phyloP scores from a whole-genome alignment of 2,329 filamentous ascomycete genomes.

The Aspergillus quadricinctus region DNA sequence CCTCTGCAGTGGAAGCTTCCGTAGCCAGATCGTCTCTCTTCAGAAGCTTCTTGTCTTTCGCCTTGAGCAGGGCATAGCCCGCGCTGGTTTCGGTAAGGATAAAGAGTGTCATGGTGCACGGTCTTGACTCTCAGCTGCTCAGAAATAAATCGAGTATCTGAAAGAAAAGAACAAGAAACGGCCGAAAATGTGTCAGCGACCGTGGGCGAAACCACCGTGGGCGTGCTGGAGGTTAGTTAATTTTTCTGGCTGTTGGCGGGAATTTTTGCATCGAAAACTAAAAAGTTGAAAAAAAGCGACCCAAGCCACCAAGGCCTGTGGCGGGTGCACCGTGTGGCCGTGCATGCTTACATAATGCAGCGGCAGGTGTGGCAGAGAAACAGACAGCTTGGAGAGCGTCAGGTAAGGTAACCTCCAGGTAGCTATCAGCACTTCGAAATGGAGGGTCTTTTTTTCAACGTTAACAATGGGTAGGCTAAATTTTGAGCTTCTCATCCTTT shows the following conservation, averaged over 20 bases:
- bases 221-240: conserved; percentile 23
- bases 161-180: conserved; percentile 20
- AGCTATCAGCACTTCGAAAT: conserved; percentile 46
- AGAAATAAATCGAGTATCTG: conserved; percentile 14
- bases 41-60: conserved; percentile 96
- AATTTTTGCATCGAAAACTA: conserved; percentile 33
- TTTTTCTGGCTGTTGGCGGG: conserved; percentile 22
- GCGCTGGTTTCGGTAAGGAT: conserved; percentile 92
- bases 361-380: conserved; percentile 3
- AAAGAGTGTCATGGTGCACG: conserved; percentile 73
- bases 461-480: conserved; percentile 73
- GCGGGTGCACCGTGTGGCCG: conserved; percentile 20
- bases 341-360: conserved; percentile 28
- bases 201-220: conserved; percentile 31
- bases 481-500: neutral
- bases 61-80: conserved; percentile 97
- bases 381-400: too few species aligned
- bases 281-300: conserved; percentile 35
- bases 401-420: conserved; percentile 4
- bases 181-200: conserved; percentile 22
- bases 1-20: conserved; percentile 74
- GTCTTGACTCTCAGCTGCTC: conserved; percentile 25
- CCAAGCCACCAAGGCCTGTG: conserved; percentile 22
- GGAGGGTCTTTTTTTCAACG: conserved; percentile 93
- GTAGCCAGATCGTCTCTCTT: conserved; percentile 76